A percentile compares a stretch with the other conserved stretches of the same genome.
Conservation (phyloP, 805 yeast species). For the Pichia kluyveri region DNA sequence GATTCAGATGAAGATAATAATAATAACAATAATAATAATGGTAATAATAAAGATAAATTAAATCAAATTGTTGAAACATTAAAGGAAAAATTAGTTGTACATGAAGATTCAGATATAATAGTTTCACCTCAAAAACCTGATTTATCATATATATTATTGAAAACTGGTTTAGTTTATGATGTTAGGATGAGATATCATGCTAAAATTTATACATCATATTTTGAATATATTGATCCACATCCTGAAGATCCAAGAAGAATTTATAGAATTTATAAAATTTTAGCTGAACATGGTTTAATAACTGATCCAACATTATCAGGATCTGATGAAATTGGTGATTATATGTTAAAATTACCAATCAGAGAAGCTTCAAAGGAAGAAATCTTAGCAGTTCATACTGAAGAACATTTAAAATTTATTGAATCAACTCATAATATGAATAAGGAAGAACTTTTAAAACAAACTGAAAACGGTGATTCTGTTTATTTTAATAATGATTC, state of each 20-base stretch:
- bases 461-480: slow-evolving; percentile 88
- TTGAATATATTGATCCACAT: slow-evolving; percentile 94
- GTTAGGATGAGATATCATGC: slow-evolving; percentile 98
- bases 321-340: slow-evolving; percentile 66
- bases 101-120: slow-evolving; percentile 1
- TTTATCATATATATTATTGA: slow-evolving; percentile 61
- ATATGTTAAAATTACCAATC: slow-evolving; percentile 83
- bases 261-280: slow-evolving; percentile 82
- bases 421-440: slow-evolving; percentile 71
- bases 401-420: slow-evolving; percentile 67
- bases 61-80: neutral
- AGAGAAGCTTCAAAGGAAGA: slow-evolving; percentile 86
- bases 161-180: slow-evolving; percentile 93
- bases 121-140: slow-evolving; percentile 53
- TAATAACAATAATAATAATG: too few species aligned
- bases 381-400: slow-evolving; percentile 76
- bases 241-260: slow-evolving; percentile 98
- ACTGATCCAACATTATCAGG: slow-evolving; percentile 70
- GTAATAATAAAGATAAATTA: neutral
- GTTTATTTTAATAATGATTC: slow-evolving; percentile 93
- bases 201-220: slow-evolving; percentile 82
- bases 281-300: slow-evolving; percentile 90
- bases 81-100: neutral
- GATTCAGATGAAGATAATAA: neutral
- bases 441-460: slow-evolving; percentile 64